These are phyloP conservation scores for Diaporthe citri DNA, from an alignment of 2,329 filamentous ascomycete species.

Conservation along the genomic window DNA sequence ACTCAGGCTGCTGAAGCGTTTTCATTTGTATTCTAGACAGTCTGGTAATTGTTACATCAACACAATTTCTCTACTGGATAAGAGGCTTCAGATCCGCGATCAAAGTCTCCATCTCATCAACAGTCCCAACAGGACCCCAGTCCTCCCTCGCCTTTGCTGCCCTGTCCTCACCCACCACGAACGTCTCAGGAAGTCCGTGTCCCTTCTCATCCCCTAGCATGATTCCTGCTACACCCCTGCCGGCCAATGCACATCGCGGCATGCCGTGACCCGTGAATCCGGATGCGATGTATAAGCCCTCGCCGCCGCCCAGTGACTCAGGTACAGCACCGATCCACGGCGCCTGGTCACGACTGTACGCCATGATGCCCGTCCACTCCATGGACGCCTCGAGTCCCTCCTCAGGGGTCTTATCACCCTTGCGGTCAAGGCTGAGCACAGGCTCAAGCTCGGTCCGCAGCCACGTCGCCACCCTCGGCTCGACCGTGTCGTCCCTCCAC, in stretches of 20 bases:
- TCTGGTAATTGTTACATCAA: background rate
- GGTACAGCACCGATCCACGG: conserved; percentile 82
- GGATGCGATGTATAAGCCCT: conserved; percentile 72
- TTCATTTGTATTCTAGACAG: background rate
- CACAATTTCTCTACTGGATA: background rate
- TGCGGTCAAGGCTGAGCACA: conserved; percentile 56
- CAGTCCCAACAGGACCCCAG: conserved; percentile 37
- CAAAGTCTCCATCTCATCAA: conserved; percentile 39
- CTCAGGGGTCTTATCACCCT: conserved; percentile 53
- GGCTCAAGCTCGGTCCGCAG: conserved; percentile 61
- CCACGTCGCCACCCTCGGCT: conserved; percentile 63
- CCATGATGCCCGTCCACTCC: conserved; percentile 88
- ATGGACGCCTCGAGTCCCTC: conserved; percentile 61
- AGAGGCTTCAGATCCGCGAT: conserved; percentile 35
- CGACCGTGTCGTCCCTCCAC: conserved; percentile 52
- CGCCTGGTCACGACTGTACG: conserved; percentile 74
- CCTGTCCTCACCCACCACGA: conserved; percentile 51
- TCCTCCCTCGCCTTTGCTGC: conserved; percentile 43
- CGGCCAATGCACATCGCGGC: conserved; percentile 78
- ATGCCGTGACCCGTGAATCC: conserved; percentile 84
- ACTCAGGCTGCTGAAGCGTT: background rate
- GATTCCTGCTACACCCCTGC: conserved; percentile 72
- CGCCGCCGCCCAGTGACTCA: conserved; percentile 58
- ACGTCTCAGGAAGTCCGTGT: conserved; percentile 60
- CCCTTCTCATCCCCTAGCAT: conserved; percentile 58